phyloP scores from a whole-genome alignment of 306 rosid genomes.

The Quercus agrifolia region DNA sequence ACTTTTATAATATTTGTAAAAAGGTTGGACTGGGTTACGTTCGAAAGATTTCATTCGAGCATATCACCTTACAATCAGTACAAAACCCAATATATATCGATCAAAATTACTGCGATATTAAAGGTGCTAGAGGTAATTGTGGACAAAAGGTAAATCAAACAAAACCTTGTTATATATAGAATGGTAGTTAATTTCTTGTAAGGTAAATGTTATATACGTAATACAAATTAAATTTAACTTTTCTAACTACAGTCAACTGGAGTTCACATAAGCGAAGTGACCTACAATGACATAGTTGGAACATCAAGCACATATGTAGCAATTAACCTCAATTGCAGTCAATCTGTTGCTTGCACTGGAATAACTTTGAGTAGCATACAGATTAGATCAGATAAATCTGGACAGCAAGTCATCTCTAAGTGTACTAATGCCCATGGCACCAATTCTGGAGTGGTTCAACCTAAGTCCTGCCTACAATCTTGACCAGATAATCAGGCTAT shows the following conservation, averaged over 20 bases:
- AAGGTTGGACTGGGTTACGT: slow-evolving; percentile 29
- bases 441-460: slow-evolving; percentile 28
- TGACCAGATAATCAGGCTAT: background rate
- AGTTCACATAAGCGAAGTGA: slow-evolving; percentile 27
- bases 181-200: too few relatives aligned
- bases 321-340: slow-evolving; percentile 31
- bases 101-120: slow-evolving; percentile 27
- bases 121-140: slow-evolving; percentile 14
- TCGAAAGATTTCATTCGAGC: slow-evolving; percentile 17
- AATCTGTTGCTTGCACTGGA: slow-evolving; percentile 29
- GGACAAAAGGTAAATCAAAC: slow-evolving; percentile 19
- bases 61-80: slow-evolving; percentile 19
- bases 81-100: slow-evolving; percentile 37
- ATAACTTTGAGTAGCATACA: slow-evolving; percentile 17
- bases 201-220: too few relatives aligned
- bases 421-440: slow-evolving; percentile 35
- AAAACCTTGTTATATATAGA: background rate
- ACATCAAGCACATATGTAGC: slow-evolving; percentile 31
- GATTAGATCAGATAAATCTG: slow-evolving; percentile 6
- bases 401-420: slow-evolving; percentile 14
- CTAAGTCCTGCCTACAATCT: slow-evolving; percentile 21
- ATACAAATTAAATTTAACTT: too few relatives aligned
- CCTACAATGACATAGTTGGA: slow-evolving; percentile 27
- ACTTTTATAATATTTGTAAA: background rate
- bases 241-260: slow-evolving; percentile 14